Percentiles rank a stretch among this genome's conserved stretches.
Evolutionary conservation across 78 protist genomes (phyloP).

Genomic region (Chrysochromulina tobinii): DNA sequence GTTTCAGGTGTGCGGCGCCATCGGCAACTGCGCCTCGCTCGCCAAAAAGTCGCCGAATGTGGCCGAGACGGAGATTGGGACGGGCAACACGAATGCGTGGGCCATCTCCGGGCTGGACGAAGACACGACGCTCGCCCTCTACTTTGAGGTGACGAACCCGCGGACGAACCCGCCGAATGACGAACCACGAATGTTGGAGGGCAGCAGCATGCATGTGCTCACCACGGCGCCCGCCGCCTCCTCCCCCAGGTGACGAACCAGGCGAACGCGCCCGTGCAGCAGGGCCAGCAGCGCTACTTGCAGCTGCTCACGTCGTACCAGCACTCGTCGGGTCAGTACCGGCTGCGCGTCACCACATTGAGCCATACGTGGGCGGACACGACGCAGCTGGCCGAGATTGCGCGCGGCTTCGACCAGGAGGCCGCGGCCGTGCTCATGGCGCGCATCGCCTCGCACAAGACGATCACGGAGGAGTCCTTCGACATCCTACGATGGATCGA

Average conservation of each 20-base stretch:
- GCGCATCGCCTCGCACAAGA: slow-evolving; percentile 85
- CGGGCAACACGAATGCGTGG: slow-evolving; percentile 94
- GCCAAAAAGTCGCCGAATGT: slow-evolving; percentile 43
- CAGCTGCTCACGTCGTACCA: slow-evolving; percentile 88
- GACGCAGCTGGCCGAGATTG: slow-evolving; percentile 22
- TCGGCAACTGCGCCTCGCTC: slow-evolving; percentile 74
- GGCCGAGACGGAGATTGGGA: slow-evolving; percentile 82
- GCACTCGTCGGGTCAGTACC: slow-evolving; percentile 70
- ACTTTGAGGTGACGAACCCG: slow-evolving; percentile 78
- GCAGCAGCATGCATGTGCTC: background rate
- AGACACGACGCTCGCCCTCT: slow-evolving; percentile 77
- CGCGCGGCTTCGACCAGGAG: slow-evolving; percentile 79
- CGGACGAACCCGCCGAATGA: too few relatives aligned
- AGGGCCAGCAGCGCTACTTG: slow-evolving; percentile 60
- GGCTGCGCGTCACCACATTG: slow-evolving; percentile 94
- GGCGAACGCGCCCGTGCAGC: background rate
- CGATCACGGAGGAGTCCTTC: slow-evolving; percentile 68
- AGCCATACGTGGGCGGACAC: slow-evolving; percentile 40
- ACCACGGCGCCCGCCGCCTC: background rate
- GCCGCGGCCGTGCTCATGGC: slow-evolving; percentile 97
- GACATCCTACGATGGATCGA: slow-evolving; percentile 98
- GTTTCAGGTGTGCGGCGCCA: slow-evolving; percentile 86
- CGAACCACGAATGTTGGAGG: too few relatives aligned
- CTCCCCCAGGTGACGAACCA: background rate
- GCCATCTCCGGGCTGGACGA: slow-evolving; percentile 58